phyloP scores from a whole-genome alignment of 2,329 filamentous ascomycete species.

The Talaromyces albobiverticillius region DNA sequence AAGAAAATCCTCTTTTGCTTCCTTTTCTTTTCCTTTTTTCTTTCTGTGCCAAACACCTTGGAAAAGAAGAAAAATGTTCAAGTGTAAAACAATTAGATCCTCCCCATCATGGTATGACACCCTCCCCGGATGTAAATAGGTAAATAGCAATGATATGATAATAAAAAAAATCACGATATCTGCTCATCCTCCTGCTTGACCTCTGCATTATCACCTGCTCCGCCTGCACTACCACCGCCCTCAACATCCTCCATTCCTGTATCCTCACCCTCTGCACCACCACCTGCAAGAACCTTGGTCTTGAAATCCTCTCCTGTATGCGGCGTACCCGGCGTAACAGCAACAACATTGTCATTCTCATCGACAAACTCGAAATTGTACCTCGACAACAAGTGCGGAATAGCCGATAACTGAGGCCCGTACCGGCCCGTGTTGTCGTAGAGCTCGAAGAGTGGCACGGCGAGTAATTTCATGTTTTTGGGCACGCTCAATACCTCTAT shows the following conservation, averaged over 20 bases:
- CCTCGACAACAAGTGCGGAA: conserved; percentile 87
- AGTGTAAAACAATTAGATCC: too few relatives aligned
- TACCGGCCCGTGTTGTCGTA: conserved; percentile 97
- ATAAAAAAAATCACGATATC: conserved; percentile 2
- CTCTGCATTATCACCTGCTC: not conserved
- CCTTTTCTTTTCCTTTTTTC: too few relatives aligned
- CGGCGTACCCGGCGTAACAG: conserved; percentile 72
- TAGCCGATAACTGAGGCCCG: conserved; percentile 91
- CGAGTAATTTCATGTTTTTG: conserved; percentile 99
- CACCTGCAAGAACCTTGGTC: conserved; percentile 63
- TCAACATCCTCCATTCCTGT: conserved; percentile 34
- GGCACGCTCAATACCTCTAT: conserved; percentile 91
- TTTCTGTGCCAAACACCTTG: too few relatives aligned
- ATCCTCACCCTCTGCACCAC: conserved; percentile 38
- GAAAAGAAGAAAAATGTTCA: too few relatives aligned
- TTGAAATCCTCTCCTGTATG: conserved; percentile 59
- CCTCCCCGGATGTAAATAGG: not conserved
- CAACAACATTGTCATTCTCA: conserved; percentile 83
- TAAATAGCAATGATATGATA: too few relatives aligned
- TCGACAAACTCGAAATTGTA: conserved; percentile 99
- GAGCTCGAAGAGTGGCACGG: conserved; percentile 93
- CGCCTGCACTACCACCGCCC: conserved; percentile 8
- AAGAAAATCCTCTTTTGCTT: too few relatives aligned
- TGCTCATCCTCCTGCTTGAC: conserved; percentile 7
- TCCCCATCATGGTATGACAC: too few relatives aligned